phyloP scores from a whole-genome alignment of 495 filamentous ascomycete genomes.

The Chlorociboria aeruginascens region DNA sequence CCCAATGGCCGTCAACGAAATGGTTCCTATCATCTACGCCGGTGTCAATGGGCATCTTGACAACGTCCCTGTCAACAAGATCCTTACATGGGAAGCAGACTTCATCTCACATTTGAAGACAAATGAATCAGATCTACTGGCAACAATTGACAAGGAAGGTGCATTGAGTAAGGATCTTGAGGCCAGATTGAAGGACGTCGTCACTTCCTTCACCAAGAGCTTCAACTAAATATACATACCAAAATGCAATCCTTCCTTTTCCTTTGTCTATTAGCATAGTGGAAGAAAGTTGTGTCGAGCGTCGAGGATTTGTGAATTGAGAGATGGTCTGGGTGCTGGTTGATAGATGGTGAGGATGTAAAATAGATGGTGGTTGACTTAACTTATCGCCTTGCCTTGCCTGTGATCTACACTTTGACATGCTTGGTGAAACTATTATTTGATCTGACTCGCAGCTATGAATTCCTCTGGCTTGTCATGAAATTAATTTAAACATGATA shows the following conservation, averaged over 20 bases:
- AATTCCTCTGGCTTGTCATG: too few species aligned
- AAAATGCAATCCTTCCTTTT: conserved; percentile 11
- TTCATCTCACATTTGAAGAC: conserved; percentile 84
- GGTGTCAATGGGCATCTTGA: conserved; percentile 81
- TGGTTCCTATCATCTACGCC: conserved; percentile 98
- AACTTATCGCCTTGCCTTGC: neutral
- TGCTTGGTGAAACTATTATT: neutral
- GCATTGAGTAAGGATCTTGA: conserved; percentile 91
- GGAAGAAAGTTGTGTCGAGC: conserved; percentile 13
- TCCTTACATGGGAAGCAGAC: conserved; percentile 62
- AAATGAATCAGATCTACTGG: conserved; percentile 72
- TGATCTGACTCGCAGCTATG: too few species aligned
- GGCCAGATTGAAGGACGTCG: conserved; percentile 70
- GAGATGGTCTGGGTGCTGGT: conserved; percentile 3
- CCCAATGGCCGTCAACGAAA: conserved; percentile 97
- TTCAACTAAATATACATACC: conserved; percentile 36
- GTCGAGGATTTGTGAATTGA: conserved; percentile 1
- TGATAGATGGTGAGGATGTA: conserved; percentile 19
- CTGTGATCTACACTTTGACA: neutral
- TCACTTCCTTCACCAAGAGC: conserved; percentile 81
- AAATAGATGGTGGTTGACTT: conserved; percentile 18
- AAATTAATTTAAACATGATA: too few species aligned
- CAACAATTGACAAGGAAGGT: conserved; percentile 92
- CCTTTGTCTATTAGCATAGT: conserved; percentile 18
- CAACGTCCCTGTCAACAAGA: conserved; percentile 20